A percentile compares a stretch with the other conserved stretches of the same genome.
These are phyloP conservation scores for Durusdinium trenchii DNA, from an alignment of 73 alveolate species.

Conservation along the genomic window DNA sequence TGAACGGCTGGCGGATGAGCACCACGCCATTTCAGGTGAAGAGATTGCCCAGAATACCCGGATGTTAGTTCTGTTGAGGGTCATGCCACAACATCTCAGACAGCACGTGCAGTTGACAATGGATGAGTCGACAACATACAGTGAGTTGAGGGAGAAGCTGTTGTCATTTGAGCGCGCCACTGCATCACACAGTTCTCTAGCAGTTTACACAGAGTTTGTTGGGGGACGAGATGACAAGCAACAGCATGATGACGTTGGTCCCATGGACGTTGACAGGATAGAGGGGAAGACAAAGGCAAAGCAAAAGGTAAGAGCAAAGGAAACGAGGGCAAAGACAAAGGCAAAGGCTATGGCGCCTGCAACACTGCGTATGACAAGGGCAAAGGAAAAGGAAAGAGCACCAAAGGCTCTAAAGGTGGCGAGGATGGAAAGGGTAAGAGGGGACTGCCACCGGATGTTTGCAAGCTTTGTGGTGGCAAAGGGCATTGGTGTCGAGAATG, in stretches of 20 bases:
- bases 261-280: not conserved
- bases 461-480: not conserved
- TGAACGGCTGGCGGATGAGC: not conserved
- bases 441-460: not conserved
- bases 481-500: not conserved
- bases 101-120: not conserved
- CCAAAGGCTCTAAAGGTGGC: not conserved
- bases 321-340: not conserved
- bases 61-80: not conserved
- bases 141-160: not conserved
- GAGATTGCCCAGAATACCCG: not conserved
- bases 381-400: not conserved
- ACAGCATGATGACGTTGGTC: not conserved
- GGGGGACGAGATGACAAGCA: too few relatives aligned
- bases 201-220: not conserved
- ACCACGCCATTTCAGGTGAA: not conserved
- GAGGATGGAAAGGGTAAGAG: not conserved
- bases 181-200: not conserved
- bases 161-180: not conserved
- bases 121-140: too few relatives aligned
- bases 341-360: not conserved
- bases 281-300: not conserved
- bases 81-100: not conserved
- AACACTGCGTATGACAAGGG: too few relatives aligned
- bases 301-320: not conserved